A percentile compares a stretch with the other conserved stretches of the same genome.
These are phyloP conservation scores for Limnanthes douglasii DNA, from an alignment of 345 rosid genomes.

Conservation along the genomic window DNA sequence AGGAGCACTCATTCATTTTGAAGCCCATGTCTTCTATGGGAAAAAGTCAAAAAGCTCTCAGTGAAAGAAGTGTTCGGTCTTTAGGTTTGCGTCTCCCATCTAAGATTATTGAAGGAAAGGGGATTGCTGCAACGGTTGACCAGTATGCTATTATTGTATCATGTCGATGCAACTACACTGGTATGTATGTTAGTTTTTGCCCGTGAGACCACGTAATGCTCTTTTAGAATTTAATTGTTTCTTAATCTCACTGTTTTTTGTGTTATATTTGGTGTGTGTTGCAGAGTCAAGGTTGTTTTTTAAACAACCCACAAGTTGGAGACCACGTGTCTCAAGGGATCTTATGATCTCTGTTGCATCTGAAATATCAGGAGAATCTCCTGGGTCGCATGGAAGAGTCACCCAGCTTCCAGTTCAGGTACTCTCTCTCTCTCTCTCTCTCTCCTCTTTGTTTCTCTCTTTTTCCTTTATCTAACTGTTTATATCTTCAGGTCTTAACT, in stretches of 20 bases:
- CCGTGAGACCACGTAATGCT: slow-evolving; percentile 1
- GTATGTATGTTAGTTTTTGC: slow-evolving; percentile 20
- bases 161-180: slow-evolving; percentile 82
- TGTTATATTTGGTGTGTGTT: slow-evolving; percentile 8
- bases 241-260: slow-evolving; percentile 4
- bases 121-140: slow-evolving; percentile 28
- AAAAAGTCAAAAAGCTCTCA: slow-evolving; percentile 34
- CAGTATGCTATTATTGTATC: slow-evolving; percentile 81
- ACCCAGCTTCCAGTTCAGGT: slow-evolving; percentile 94
- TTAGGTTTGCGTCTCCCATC: slow-evolving; percentile 31
- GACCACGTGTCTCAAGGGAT: slow-evolving; percentile 66
- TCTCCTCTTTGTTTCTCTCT: not conserved
- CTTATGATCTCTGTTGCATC: slow-evolving; percentile 89
- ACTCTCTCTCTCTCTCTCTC: slow-evolving; percentile 7
- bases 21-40: slow-evolving; percentile 55
- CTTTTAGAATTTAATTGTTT: slow-evolving; percentile 7
- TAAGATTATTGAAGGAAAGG: slow-evolving; percentile 33
- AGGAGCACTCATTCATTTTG: slow-evolving; percentile 90
- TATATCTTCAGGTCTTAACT: slow-evolving; percentile 57
- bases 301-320: slow-evolving; percentile 81
- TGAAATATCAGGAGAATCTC: slow-evolving; percentile 50
- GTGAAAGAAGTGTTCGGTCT: slow-evolving; percentile 27
- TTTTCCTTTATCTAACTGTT: slow-evolving; percentile 14
- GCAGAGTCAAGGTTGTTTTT: slow-evolving; percentile 83
- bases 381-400: slow-evolving; percentile 42